A percentile compares a stretch with the other conserved stretches of the same genome.
Evolutionary conservation across 345 rosid species (phyloP).

Genomic region (Salix dunnii): DNA sequence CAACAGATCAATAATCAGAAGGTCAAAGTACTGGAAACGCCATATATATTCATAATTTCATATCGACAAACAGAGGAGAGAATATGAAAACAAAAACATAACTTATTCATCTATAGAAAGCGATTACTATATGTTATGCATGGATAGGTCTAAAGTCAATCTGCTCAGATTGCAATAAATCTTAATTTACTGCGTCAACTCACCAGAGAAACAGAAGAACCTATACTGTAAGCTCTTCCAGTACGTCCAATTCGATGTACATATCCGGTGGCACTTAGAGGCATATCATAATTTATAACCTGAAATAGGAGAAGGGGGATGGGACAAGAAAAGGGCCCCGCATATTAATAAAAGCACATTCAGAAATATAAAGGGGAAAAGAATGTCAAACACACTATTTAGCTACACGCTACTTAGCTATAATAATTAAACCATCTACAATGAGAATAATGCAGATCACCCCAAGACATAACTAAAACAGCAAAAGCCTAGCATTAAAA

Average conservation of each 20-base stretch:
- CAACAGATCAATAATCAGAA: slow-evolving; percentile 20
- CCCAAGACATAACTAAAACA: no score
- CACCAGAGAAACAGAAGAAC: slow-evolving; percentile 74
- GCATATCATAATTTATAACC: slow-evolving; percentile 89
- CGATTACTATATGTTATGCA: background rate
- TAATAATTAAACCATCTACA: no score
- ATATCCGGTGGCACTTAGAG: slow-evolving; percentile 63
- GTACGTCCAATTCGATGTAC: slow-evolving; percentile 92
- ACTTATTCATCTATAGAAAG: background rate
- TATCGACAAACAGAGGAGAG: background rate
- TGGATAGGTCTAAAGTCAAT: background rate
- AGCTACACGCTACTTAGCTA: no score
- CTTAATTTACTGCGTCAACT: slow-evolving; percentile 27
- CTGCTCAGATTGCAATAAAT: background rate
- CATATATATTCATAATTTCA: background rate
- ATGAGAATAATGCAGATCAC: no score
- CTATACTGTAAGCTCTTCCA: slow-evolving; percentile 79
- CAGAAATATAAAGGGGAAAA: background rate
- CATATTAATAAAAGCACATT: background rate
- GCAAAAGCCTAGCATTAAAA: no score
- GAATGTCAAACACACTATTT: no score
- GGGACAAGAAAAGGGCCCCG: background rate
- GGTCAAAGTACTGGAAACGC: background rate
- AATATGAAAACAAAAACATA: background rate
- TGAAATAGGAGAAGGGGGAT: slow-evolving; percentile 20